Evolutionary conservation across 257 asterid genomes (phyloP).

Genomic region (Scutellaria barbata): DNA sequence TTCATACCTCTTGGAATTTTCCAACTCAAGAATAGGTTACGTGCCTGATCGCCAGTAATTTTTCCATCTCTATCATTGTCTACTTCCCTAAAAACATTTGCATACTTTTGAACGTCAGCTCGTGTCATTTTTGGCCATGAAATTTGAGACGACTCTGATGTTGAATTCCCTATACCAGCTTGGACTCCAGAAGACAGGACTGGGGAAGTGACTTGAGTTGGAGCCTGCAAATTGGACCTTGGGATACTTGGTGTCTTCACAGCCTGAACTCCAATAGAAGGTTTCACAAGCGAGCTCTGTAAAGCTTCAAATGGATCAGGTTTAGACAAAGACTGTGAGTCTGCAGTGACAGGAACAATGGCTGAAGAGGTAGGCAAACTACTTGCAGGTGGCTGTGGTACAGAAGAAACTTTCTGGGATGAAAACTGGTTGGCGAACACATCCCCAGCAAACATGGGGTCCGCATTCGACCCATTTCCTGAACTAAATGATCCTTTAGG

Average conservation of each 20-base stretch:
- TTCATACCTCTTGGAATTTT: conserved; percentile 85
- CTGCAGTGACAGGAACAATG: conserved; percentile 51
- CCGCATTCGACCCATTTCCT: conserved; percentile 51
- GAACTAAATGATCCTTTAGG: conserved; percentile 52
- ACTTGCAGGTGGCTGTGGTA: conserved; percentile 50
- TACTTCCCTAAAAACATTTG: conserved; percentile 86
- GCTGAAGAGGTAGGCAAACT: conserved; percentile 59
- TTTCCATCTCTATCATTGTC: conserved; percentile 91
- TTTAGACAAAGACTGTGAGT: conserved; percentile 56
- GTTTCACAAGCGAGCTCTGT: conserved; percentile 59
- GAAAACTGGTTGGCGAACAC: conserved; percentile 56
- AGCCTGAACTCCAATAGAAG: conserved; percentile 59
- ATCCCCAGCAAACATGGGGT: conserved; percentile 66
- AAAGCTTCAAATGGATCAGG: conserved; percentile 80
- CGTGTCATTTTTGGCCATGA: conserved; percentile 99
- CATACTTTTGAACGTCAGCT: conserved; percentile 89
- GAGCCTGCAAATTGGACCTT: conserved; percentile 62
- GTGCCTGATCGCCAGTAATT: conserved; percentile 91
- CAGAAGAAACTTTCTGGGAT: conserved; percentile 53
- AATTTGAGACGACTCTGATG: conserved; percentile 61
- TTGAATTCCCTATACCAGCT: conserved; percentile 50
- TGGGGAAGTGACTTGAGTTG: conserved; percentile 58
- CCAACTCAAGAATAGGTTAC: conserved; percentile 93
- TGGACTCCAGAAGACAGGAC: conserved; percentile 58
- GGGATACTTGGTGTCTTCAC: conserved; percentile 58